Evolutionary conservation across 2,329 filamentous ascomycete species (phyloP).

Genomic region (Aureobasidium lini): DNA sequence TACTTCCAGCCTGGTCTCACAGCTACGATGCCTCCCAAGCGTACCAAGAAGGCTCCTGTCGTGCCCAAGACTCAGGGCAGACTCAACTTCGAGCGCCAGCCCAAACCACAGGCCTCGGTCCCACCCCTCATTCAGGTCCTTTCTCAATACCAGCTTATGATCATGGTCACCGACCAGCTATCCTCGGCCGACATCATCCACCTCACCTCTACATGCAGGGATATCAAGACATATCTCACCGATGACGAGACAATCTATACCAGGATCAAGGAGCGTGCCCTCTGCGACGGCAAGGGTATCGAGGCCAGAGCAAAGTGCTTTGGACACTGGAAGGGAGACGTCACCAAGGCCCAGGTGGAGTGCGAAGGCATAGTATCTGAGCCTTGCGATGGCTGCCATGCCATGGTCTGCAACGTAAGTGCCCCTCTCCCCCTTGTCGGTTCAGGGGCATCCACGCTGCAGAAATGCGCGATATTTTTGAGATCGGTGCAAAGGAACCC

Average conservation of each 20-base stretch:
- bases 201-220: slow-evolving; percentile 13
- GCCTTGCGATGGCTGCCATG: slow-evolving; percentile 11
- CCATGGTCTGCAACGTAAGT: slow-evolving; percentile 16
- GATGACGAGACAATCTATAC: neutral
- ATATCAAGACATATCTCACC: slow-evolving; percentile 13
- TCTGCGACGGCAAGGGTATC: slow-evolving; percentile 7
- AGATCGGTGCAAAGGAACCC: no score
- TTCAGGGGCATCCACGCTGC: no score
- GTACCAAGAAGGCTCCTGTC: neutral
- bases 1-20: neutral
- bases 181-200: slow-evolving; percentile 16
- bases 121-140: neutral
- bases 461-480: no score
- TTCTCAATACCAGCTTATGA: slow-evolving; percentile 5
- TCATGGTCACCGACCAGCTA: slow-evolving; percentile 4
- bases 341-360: neutral
- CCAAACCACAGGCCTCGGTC: neutral
- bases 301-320: slow-evolving; percentile 6
- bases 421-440: neutral
- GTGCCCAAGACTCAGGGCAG: neutral
- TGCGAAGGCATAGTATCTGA: slow-evolving; percentile 7
- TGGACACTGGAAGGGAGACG: slow-evolving; percentile 1
- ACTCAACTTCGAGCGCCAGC: neutral
- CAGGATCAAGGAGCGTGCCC: neutral
- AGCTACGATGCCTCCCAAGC: neutral